Base-by-base conservation (phyloP, 2,329 filamentous ascomycete species). In the Talaromyces islandicus region DNA sequence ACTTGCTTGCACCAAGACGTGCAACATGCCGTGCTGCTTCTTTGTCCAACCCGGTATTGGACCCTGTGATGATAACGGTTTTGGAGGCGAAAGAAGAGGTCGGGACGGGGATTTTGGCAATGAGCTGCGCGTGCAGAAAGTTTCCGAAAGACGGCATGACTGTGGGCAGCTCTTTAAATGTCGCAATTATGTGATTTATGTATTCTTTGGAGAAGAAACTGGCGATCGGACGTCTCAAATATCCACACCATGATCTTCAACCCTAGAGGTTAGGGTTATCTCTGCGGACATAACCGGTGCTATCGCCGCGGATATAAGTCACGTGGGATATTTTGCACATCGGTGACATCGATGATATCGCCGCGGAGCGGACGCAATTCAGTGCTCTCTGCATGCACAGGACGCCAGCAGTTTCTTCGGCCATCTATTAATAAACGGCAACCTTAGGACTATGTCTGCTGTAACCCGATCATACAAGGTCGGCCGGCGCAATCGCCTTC, bases 401-500 rank as follows among this genome's bases (percentile, higher is more conserved):
- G 17, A 17, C 12, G 14, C 32, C 32, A 38, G 35, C 14, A n/a
- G 5, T 38, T n/a, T 6, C 35, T 38, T 38, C 12, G 17, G 35
- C n/a, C 17, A n/a, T n/a, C 14, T 38, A 38, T 11, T 17, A 11
- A 17, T 38, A 35, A 17, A 17, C 35, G 35, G 19, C 43, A 24
- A 24, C 30, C 19, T 54, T 19, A 38, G 7, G 35, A 38, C 53
- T 25, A 38, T 38, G 53, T 24, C 53, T 17, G 50, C 43, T 25
- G 19, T 50, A 11, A 6, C 24, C 35, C 56, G 25, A 52, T 29
- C 30, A 38, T 17, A 57, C 24, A 60, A 57, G 30, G 29, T 50
- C 32, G 57, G 32, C 19, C 59, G 59, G 17, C 59, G 57, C 5
- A 46, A 56, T 32, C 84, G 93, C 62, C 88, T 97, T 17, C 93